Conservation (phyloP, 2,329 filamentous ascomycete genomes). For the Thelonectria olida region DNA sequence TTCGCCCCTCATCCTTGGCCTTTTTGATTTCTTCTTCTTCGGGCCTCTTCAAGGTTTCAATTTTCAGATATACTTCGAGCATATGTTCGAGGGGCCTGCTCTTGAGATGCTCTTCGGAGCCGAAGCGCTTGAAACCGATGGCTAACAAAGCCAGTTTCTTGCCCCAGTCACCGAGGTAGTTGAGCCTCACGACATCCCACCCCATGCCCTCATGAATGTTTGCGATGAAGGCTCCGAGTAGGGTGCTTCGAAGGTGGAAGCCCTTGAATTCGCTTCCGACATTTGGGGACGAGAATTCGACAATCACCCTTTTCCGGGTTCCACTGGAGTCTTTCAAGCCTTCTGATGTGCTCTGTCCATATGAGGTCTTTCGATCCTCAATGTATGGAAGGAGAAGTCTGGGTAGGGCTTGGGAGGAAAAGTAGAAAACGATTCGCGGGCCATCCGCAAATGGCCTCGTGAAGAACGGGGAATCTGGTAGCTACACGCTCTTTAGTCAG, state of each 20-base stretch:
- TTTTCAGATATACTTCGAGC: constrained; percentile 73
- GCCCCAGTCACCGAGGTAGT: constrained; percentile 79
- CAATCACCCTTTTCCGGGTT: constrained; percentile 54
- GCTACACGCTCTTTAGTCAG: constrained; percentile 6
- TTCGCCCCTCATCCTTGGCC: constrained; percentile 52
- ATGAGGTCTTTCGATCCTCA: constrained; percentile 6
- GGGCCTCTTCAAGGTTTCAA: constrained; percentile 67
- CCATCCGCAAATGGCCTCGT: constrained; percentile 24
- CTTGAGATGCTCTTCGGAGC: constrained; percentile 67
- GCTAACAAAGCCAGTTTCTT: constrained; percentile 71
- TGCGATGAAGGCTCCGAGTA: constrained; percentile 75
- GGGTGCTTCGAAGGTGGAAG: constrained; percentile 78
- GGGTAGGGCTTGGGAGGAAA: constrained; percentile 19
- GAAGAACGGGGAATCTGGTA: constrained; percentile 21
- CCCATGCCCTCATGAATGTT: constrained; percentile 72
- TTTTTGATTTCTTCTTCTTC: constrained; percentile 68
- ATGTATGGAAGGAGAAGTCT: constrained; percentile 26
- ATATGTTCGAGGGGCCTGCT: constrained; percentile 72
- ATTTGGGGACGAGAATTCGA: constrained; percentile 81
- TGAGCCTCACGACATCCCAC: constrained; percentile 73
- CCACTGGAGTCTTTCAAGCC: constrained; percentile 6
- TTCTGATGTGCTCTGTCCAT: constrained; percentile 16
- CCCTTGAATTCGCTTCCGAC: constrained; percentile 82
- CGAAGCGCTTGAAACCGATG: constrained; percentile 71
- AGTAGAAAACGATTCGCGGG: constrained; percentile 21